Base-by-base conservation (phyloP, 2,329 filamentous ascomycete genomes). In the Phaeophleospora eucalypticola region DNA sequence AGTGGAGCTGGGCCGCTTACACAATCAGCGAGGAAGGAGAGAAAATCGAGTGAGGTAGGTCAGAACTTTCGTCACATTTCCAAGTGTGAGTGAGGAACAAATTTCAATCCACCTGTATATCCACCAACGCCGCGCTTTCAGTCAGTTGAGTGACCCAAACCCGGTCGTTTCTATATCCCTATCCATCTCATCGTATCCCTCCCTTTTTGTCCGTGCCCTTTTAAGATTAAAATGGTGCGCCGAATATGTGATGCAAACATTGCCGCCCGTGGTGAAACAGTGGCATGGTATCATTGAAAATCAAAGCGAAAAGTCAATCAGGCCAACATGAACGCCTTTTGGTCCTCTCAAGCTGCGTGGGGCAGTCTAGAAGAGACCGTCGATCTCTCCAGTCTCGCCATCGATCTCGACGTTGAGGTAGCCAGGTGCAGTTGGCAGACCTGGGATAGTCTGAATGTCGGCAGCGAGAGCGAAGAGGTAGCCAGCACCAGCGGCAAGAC, bases 381-480 rank as follows among this genome's bases (percentile, higher is more conserved):
- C 73, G 49, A 79, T 76, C 67, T 77, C 74, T 12, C 72, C 74
- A 15, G 71, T 76, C 62, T 74, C 71, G 19, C 67, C 62, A 54
- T 77, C 71, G 36, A 84, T 77, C 58, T 96, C 91, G 37, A 96
- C 90, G 62, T 96, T 96, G 52, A 97, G 75, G 66, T 97, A 97
- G 9, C 93, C 93, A 7, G 91, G 93, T 16, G 91, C 91, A 7
- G 93, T 97, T 8, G 91, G 91, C 55, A 98, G 75, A 52, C 93
- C 93, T 12, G 93, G 93, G 55, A 98, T 98, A 1, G 93, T 98
- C 76, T 97, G 93, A 57, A 98, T 97, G 65, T 98, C 93, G 12
- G 93, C 93, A 44, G 93, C 93, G 52, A 97, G 79, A 4, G 93
- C 93, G 61, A 95, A 96, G 79, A 95, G 72, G 68, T 95, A 95